Evolutionary conservation across 2,329 filamentous ascomycete genomes (phyloP).

Genomic region (Beauveria brongniartii): DNA sequence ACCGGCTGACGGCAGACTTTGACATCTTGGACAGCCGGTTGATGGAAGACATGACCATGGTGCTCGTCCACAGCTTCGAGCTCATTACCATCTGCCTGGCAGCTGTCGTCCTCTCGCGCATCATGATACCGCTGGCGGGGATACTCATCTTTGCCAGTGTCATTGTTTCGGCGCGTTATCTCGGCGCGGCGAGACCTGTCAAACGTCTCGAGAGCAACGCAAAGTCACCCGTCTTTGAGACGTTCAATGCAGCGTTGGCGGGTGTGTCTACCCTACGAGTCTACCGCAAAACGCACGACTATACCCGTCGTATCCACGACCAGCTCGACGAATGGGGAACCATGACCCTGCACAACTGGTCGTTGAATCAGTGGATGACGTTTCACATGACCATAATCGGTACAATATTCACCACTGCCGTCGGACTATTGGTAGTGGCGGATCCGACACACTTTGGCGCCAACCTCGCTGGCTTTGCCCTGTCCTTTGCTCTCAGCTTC

Average conservation of each 20-base stretch:
- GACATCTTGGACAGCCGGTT: slow-evolving; percentile 62
- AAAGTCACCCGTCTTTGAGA: slow-evolving; percentile 73
- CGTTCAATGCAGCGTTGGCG: slow-evolving; percentile 63
- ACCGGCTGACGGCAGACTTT: slow-evolving; percentile 73
- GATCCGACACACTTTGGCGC: slow-evolving; percentile 56
- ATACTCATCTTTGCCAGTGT: slow-evolving; percentile 49
- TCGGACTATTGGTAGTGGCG: slow-evolving; percentile 57
- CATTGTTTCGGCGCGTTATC: slow-evolving; percentile 51
- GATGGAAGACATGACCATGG: slow-evolving; percentile 53
- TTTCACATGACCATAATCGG: slow-evolving; percentile 66
- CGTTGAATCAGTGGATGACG: slow-evolving; percentile 70
- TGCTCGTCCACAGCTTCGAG: slow-evolving; percentile 49
- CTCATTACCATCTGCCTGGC: slow-evolving; percentile 58
- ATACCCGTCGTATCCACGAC: slow-evolving; percentile 60
- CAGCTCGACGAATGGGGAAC: slow-evolving; percentile 62
- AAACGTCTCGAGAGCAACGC: slow-evolving; percentile 70
- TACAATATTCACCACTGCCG: slow-evolving; percentile 57
- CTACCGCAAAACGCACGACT: slow-evolving; percentile 59
- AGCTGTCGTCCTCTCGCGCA: slow-evolving; percentile 50
- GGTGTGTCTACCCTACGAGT: slow-evolving; percentile 72
- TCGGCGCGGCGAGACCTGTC: slow-evolving; percentile 61
- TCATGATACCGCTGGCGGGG: slow-evolving; percentile 54
- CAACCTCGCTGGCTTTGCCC: slow-evolving; percentile 64
- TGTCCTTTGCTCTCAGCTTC: slow-evolving; percentile 66
- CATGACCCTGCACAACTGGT: slow-evolving; percentile 59